Evolutionary conservation across 768 basidiomycete genomes (phyloP).

Genomic region (Rhizopogon vulgaris): DNA sequence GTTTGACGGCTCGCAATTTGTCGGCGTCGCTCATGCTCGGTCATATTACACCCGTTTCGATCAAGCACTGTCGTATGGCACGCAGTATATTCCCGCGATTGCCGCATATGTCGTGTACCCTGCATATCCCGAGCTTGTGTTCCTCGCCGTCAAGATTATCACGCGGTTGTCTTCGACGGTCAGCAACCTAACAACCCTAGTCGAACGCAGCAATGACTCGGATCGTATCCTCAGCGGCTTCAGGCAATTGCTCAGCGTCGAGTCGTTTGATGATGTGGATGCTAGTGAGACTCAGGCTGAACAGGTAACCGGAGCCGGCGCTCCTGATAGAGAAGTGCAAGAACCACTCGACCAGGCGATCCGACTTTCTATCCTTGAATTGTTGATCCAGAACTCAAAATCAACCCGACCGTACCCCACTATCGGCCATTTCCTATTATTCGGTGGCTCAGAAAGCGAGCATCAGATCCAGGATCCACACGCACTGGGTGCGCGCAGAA

Average conservation of each 20-base stretch:
- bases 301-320: conserved; percentile 67
- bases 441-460: conserved; percentile 55
- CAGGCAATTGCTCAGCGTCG: conserved; percentile 54
- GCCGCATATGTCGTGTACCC: conserved; percentile 72
- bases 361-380: conserved; percentile 69
- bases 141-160: conserved; percentile 77
- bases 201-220: conserved; percentile 78
- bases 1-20: conserved; percentile 46
- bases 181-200: conserved; percentile 67
- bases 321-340: conserved; percentile 43
- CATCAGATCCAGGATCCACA: conserved; percentile 74
- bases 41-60: conserved; percentile 73
- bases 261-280: conserved; percentile 56
- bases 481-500: conserved; percentile 60
- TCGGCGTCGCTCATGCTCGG: conserved; percentile 52
- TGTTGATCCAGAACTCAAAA: conserved; percentile 76
- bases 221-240: conserved; percentile 83
- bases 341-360: conserved; percentile 61
- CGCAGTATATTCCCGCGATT: conserved; percentile 72
- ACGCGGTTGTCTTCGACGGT: conserved; percentile 63
- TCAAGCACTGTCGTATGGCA: conserved; percentile 62
- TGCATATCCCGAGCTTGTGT: conserved; percentile 62
- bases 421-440: conserved; percentile 81
- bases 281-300: conserved; percentile 55
- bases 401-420: conserved; percentile 64